Base-by-base conservation (phyloP, 2,329 filamentous ascomycete genomes). In the Penicillium corylophilum region DNA sequence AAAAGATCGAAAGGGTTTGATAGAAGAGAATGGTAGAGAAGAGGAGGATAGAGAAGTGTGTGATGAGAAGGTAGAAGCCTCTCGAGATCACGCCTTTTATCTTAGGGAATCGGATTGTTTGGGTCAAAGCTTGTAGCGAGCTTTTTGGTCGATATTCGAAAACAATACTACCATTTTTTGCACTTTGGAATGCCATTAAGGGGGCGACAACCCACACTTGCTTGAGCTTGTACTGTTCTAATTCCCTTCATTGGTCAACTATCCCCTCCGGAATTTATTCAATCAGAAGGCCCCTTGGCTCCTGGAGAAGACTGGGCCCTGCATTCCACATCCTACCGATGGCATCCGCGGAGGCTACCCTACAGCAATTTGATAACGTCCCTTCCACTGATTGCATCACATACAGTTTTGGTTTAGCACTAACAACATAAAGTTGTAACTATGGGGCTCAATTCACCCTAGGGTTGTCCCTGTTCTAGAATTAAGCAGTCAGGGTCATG, bases 31-130 rank as follows among this genome's bases (percentile, higher is more conserved):
- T 53, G 31, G 20, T 47, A 45, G 48, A 54, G 44, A 55, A 26
- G 51, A 46, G 35, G 42, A 54, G 22, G 29, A 23, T 5, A 43
- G 42, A 50, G 48, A 48, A 49, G 46, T 52, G 51, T 57, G 52
- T 46, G 41, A 48, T n/a, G 33, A 51, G 33, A 50, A 33, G 29
- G 4, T 1, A 33, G 5, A 41, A 23, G 6, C 10, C 22, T 24
- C 46, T 49, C 35, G 20, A 48, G 13, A n/a, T 22, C 39, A 38
- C 24, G 54, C 60, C 58, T 60, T 62, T 61, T 62, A 62, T 60
- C 53, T 58, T 51, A 20, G 20, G 47, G 45, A 22, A 51, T 54
- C 26, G 5, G 28, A 41, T 18, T 46, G 52, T 44, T 54, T 49
- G 28, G 33, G 35, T 41, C 48, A 31, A 20, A 44, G 40, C 24